These are phyloP conservation scores for Nicotiana attenuata DNA, from an alignment of 257 asterid species.

Conservation along the genomic window DNA sequence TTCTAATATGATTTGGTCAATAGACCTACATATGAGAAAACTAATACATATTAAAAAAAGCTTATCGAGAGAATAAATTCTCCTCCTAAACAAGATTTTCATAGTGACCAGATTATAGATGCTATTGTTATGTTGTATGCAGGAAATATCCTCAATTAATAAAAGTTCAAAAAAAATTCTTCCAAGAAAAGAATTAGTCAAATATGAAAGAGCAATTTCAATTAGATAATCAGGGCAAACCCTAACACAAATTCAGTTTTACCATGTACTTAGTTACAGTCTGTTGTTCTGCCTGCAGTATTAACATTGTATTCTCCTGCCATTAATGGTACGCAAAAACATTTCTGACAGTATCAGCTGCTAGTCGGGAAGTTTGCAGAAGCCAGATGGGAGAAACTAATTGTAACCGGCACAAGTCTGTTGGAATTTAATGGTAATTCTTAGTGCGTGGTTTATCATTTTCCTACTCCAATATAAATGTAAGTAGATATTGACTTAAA, in stretches of 20 bases:
- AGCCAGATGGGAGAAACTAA: not conserved
- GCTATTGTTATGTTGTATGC: too few relatives aligned
- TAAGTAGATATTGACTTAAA: not conserved
- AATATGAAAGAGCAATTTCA: too few relatives aligned
- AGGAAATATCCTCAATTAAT: too few relatives aligned
- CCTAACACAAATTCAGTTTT: not conserved
- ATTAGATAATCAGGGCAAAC: too few relatives aligned
- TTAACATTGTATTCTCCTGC: not conserved
- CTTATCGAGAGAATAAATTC: too few relatives aligned
- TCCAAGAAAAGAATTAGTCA: too few relatives aligned
- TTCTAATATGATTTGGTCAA: too few relatives aligned
- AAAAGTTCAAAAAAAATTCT: too few relatives aligned
- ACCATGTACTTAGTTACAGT: not conserved
- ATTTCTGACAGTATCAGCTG: not conserved
- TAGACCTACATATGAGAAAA: too few relatives aligned
- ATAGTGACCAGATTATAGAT: too few relatives aligned
- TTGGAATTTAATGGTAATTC: conserved; percentile 1
- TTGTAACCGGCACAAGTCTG: not conserved
- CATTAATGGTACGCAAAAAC: not conserved
- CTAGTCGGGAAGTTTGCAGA: not conserved
- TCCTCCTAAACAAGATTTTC: too few relatives aligned
- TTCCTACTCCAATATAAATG: not conserved
- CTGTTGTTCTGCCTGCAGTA: not conserved
- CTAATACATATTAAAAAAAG: too few relatives aligned
- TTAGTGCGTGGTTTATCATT: not conserved